Evolutionary conservation across 768 basidiomycete species (phyloP), one percentile per base, ranked within the genome.

Genomic region (Xerocomus potaroensis): DNA sequence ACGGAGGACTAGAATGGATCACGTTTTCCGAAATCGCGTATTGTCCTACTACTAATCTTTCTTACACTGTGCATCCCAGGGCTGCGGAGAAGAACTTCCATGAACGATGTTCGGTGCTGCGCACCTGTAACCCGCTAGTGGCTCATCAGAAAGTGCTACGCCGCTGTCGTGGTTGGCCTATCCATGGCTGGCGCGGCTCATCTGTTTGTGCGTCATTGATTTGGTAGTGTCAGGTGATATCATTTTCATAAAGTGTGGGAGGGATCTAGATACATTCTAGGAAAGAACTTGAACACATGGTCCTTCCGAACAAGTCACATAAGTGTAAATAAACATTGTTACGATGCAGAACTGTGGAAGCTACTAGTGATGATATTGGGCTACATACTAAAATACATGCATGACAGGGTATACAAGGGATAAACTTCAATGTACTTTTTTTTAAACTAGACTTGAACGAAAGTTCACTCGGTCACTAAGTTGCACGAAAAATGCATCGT

Each of bases 401-500:
- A 36, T 8, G 29, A 37, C 23, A 33, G 18, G 24, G 15, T 10
- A 8, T 43, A 49, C 43, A 54, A 29, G n/a, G n/a, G n/a, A n/a
- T n/a, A 27, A 27, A 27, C 26, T 27, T 27, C 10, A 27, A 16
- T 19, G 14, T 10, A 8, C 12, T n/a, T 37, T 40, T 34, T 35
- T 31, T 31, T 31, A 38, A 2, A 43, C 16, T 12, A 43, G 32
- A 29, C 35, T 29, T 8, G 48, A 36, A n/a, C 52, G 51, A 19
- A 37, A 35, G 14, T 47, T 51, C 35, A 60, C 60, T 36, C 26
- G 40, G 5, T 48, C 32, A 9, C 24, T 37, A 31, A 62, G 48
- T 4, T 48, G 50, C 41, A 39, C 18, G 30, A 47, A 52, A 26
- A 1, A 6, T 24, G 50, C 41, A 8, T 43, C 36, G 4, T 62